Evolutionary conservation across 2,329 filamentous ascomycete genomes (phyloP), one percentile per base, ranked within the genome.

Genomic region (Dryadomyces quercus-mongolicae): DNA sequence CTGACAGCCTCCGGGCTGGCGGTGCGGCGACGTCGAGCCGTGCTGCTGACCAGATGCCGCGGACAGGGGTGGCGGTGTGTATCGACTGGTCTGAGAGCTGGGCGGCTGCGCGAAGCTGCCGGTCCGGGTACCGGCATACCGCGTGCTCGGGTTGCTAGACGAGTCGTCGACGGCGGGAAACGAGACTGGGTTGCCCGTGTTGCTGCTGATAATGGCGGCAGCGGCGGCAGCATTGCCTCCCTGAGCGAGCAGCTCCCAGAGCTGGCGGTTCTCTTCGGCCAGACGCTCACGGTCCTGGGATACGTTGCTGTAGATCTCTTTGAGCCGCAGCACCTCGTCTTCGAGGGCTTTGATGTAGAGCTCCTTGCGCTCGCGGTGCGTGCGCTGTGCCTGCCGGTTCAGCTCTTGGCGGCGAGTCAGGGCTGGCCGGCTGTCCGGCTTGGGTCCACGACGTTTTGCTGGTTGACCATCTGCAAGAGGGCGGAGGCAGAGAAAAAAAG

Each of bases 341-440:
- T 98, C 93, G 16, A 97, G 80, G 12, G 87, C 83, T 68, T 94
- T 94, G 73, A 96, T 94, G 68, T 97, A 97, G 62, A 90, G 79
- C 70, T 97, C 93, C 68, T 97, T 97, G 61, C 93, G 83, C 71
- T 97, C 93, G 54, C 93, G 89, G 69, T 98, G 93, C 18, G 93
- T 97, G 65, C 93, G 95, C 65, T 54, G 93, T 34, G 93, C 93
- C 71, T 97, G 92, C 59, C 93, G 82, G 66, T 97, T 97, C 57
- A 97, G 74, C 68, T 97, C 92, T 66, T 97, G 93, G 59, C 92
- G 82, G 58, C 92, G 80, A 20, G 92, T 97, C 63, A 95, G 72
- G 47, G 93, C 92, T 18, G 93, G 93, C 66, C 95, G 96, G 73
- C 87, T 94, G 68, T 97, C 93, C 20, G 93, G 93, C 67, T 97